Percentiles rank a stretch among this genome's conserved stretches.
Conservation (phyloP, 2,329 filamentous ascomycete species). For the Fusarium udum region DNA sequence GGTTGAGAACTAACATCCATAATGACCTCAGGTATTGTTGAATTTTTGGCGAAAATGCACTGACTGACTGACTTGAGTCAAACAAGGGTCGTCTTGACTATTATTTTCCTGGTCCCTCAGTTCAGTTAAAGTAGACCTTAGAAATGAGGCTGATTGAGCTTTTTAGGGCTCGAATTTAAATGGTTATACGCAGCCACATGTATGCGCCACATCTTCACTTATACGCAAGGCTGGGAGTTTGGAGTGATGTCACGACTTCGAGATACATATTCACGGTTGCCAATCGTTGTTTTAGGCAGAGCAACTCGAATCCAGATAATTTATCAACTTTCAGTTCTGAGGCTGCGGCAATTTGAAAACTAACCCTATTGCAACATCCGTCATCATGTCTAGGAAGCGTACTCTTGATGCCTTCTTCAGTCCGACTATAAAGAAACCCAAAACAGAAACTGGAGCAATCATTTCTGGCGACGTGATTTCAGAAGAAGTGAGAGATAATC, state of each 20-base stretch:
- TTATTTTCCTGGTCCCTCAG: neutral
- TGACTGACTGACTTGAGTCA: constrained; percentile 34
- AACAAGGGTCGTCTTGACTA: constrained; percentile 35
- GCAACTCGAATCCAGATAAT: neutral
- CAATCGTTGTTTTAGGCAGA: neutral
- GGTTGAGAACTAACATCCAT: constrained; percentile 48
- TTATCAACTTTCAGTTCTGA: no score
- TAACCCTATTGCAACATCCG: neutral
- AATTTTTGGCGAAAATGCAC: constrained; percentile 34
- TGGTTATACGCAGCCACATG: constrained; percentile 31
- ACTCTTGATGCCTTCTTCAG: constrained; percentile 76
- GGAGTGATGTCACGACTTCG: constrained; percentile 38
- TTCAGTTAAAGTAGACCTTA: neutral
- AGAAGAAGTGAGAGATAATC: constrained; percentile 3
- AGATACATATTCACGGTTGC: neutral
- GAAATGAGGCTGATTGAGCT: constrained; percentile 43
- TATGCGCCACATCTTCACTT: constrained; percentile 38
- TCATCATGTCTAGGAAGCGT: constrained; percentile 51
- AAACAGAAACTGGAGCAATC: constrained; percentile 9
- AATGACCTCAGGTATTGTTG: constrained; percentile 35
- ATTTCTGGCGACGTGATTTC: neutral
- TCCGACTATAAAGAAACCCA: constrained; percentile 39
- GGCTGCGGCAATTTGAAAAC: neutral
- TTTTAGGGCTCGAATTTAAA: constrained; percentile 39
- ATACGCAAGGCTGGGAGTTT: constrained; percentile 19